Conservation (phyloP, 2,329 filamentous ascomycete genomes). For the Fusarium sp. region DNA sequence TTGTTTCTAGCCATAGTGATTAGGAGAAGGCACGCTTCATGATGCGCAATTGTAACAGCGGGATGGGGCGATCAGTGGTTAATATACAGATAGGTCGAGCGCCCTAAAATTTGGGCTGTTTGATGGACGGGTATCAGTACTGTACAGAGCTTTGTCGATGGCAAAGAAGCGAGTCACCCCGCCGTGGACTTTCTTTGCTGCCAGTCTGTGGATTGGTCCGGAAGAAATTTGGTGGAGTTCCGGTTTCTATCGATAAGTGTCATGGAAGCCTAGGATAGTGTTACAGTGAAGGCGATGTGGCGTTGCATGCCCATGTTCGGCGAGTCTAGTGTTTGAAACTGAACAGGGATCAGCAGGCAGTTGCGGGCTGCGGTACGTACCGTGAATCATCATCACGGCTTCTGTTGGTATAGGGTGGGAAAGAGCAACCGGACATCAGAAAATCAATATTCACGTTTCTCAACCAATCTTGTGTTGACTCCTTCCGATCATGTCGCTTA, state of each 20-base stretch:
- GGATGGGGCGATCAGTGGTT: not conserved
- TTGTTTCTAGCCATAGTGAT: slow-evolving; percentile 42
- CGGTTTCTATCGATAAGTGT: slow-evolving; percentile 22
- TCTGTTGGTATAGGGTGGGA: slow-evolving; percentile 23
- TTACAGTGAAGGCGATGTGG: not conserved
- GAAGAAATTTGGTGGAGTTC: slow-evolving; percentile 2
- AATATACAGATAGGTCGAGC: not conserved
- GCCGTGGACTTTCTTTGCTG: slow-evolving; percentile 7
- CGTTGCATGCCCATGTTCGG: slow-evolving; percentile 2
- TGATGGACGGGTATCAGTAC: not conserved
- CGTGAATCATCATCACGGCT: not conserved
- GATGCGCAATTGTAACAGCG: not conserved
- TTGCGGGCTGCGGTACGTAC: not conserved
- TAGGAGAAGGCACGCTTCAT: slow-evolving; percentile 23
- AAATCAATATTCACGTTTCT: not conserved
- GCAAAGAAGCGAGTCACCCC: slow-evolving; percentile 38
- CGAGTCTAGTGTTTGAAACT: not conserved
- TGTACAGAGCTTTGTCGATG: slow-evolving; percentile 13
- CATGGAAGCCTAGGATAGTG: slow-evolving; percentile 18
- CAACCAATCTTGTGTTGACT: not conserved
- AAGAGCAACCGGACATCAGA: not conserved
- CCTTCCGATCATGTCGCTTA: not conserved
- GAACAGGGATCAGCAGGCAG: slow-evolving; percentile 3
- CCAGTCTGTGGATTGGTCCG: slow-evolving; percentile 23
- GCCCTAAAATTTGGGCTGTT: not conserved